phyloP scores from a whole-genome alignment of 805 yeast species.

The Ogataea populi-albae region DNA sequence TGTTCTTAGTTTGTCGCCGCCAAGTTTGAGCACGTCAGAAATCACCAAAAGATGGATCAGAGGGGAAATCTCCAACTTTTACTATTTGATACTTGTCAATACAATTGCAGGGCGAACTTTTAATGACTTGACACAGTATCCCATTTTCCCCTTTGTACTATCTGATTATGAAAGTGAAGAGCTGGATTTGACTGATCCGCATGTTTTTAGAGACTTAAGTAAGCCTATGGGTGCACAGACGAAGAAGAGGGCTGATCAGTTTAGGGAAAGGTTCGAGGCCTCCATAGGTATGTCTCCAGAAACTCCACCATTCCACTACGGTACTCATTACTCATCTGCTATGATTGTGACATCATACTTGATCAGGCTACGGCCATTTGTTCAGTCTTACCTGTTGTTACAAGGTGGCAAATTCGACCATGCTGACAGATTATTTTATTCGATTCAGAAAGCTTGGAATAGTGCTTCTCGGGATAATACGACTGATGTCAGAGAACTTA shows the following conservation, averaged over 20 bases:
- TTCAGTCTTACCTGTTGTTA: slow-evolving; percentile 68
- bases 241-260: slow-evolving; percentile 54
- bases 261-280: slow-evolving; percentile 71
- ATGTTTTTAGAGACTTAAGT: slow-evolving; percentile 67
- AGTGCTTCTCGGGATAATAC: slow-evolving; percentile 78
- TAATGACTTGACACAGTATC: slow-evolving; percentile 87
- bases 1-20: slow-evolving; percentile 34
- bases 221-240: slow-evolving; percentile 94
- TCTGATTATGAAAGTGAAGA: slow-evolving; percentile 74
- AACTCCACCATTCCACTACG: slow-evolving; percentile 80
- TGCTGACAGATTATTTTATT: slow-evolving; percentile 77
- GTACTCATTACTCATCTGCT: slow-evolving; percentile 90
- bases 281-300: slow-evolving; percentile 53
- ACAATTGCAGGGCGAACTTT: slow-evolving; percentile 86
- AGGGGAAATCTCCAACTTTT: slow-evolving; percentile 81
- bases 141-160: slow-evolving; percentile 89
- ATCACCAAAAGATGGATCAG: slow-evolving; percentile 70
- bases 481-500: slow-evolving; percentile 83
- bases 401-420: slow-evolving; percentile 91
- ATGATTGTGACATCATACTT: slow-evolving; percentile 86
- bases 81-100: slow-evolving; percentile 74
- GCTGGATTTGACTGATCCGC: slow-evolving; percentile 62
- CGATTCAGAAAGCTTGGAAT: slow-evolving; percentile 74
- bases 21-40: slow-evolving; percentile 32
- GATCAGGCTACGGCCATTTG: slow-evolving; percentile 76